These are phyloP conservation scores for Globisporangium iwayamae DNA, from an alignment of 352 stramenopile genomes.

Conservation along the genomic window DNA sequence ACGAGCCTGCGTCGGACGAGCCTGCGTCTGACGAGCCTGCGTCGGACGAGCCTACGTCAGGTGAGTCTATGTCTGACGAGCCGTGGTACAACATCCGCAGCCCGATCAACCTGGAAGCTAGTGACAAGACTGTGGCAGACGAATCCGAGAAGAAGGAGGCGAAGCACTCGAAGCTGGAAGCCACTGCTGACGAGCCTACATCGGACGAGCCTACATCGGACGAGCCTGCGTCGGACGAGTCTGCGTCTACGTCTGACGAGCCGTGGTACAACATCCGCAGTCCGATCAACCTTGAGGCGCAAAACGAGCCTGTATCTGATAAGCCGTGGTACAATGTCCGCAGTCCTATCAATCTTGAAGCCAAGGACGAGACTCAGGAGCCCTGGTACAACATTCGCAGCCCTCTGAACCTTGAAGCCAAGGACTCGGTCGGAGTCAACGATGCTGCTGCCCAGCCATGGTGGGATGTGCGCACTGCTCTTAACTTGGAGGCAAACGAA, in stretches of 20 bases:
- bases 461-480: not conserved
- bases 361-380: not conserved
- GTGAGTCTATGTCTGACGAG: too few relatives aligned
- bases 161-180: too few relatives aligned
- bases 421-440: not conserved
- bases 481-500: constrained; percentile 5
- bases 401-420: not conserved
- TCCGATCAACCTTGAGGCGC: not conserved
- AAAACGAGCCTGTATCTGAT: not conserved
- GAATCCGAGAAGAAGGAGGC: too few relatives aligned
- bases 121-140: too few relatives aligned
- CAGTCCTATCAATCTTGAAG: not conserved
- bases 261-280: not conserved
- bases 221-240: not conserved
- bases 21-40: too few relatives aligned
- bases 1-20: too few relatives aligned
- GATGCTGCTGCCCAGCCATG: not conserved
- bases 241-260: not conserved
- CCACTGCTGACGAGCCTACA: too few relatives aligned
- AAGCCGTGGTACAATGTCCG: not conserved
- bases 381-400: constrained; percentile 3
- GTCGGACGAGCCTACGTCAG: too few relatives aligned
- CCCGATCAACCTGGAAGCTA: too few relatives aligned
- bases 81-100: too few relatives aligned
- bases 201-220: too few relatives aligned